Evolutionary conservation across 2,329 filamentous ascomycete species (phyloP).

Genomic region (Xylariomycetidae sp.): DNA sequence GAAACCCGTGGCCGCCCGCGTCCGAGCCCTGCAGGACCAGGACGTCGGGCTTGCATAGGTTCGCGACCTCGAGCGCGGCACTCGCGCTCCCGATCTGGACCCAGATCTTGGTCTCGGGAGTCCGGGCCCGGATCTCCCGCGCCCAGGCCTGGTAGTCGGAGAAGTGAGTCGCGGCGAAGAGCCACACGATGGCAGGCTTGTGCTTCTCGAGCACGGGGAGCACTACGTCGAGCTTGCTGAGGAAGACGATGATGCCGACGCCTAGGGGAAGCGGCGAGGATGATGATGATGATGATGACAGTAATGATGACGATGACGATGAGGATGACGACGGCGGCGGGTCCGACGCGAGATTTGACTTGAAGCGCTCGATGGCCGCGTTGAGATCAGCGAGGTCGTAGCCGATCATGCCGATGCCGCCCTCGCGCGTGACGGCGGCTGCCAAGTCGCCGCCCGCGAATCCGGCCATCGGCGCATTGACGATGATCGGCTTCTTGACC

Average conservation of each 20-base stretch:
- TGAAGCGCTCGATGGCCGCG: background rate
- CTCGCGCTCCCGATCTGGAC: slow-evolving; percentile 45
- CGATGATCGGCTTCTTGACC: slow-evolving; percentile 2
- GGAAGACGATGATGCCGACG: slow-evolving; percentile 12
- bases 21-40: slow-evolving; percentile 50
- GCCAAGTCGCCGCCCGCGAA: slow-evolving; percentile 4
- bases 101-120: slow-evolving; percentile 42
- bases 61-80: slow-evolving; percentile 40
- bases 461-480: slow-evolving; percentile 5
- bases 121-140: slow-evolving; percentile 31
- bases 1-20: slow-evolving; percentile 49
- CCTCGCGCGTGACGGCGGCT: slow-evolving; percentile 2
- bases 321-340: background rate
- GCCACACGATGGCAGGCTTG: slow-evolving; percentile 10
- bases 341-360: background rate
- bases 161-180: slow-evolving; percentile 4
- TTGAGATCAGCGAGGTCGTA: background rate
- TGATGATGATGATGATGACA: too few species aligned
- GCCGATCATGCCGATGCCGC: slow-evolving; percentile 6
- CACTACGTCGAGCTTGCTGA: slow-evolving; percentile 28
- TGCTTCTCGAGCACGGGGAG: slow-evolving; percentile 26
- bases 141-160: slow-evolving; percentile 2
- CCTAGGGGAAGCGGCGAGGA: slow-evolving; percentile 1
- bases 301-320: slow-evolving; percentile 25
- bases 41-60: slow-evolving; percentile 37